Percentiles rank a stretch among this genome's conserved stretches.
Evolutionary conservation across 2,329 filamentous ascomycete species (phyloP).

Genomic region (Sclerotinia borealis): DNA sequence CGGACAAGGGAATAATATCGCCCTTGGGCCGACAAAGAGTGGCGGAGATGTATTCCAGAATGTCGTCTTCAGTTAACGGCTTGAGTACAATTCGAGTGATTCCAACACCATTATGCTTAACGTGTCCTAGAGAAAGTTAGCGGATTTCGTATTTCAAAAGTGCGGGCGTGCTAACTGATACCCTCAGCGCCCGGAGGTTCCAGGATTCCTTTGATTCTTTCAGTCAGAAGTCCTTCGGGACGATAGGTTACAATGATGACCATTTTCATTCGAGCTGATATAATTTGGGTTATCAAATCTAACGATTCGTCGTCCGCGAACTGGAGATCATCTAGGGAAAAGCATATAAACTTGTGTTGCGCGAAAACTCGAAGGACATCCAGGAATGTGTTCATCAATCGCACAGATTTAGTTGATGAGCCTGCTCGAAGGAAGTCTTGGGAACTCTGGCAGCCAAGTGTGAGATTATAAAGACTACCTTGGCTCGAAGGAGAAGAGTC

Average conservation of each 20-base stretch:
- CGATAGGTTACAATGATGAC: conserved; percentile 66
- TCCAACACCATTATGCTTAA: conserved; percentile 42
- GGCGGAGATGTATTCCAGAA: conserved; percentile 73
- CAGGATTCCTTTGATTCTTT: conserved; percentile 49
- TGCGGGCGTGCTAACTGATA: conserved; percentile 32
- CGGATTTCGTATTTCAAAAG: conserved; percentile 8
- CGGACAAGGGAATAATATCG: conserved; percentile 69
- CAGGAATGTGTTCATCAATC: conserved; percentile 80
- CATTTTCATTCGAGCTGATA: conserved; percentile 72
- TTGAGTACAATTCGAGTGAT: conserved; percentile 66
- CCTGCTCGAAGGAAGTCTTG: conserved; percentile 56
- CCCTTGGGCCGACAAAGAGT: conserved; percentile 70
- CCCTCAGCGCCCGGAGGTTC: conserved; percentile 49
- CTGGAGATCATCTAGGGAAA: conserved; percentile 73
- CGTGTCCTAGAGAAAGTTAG: conserved; percentile 28
- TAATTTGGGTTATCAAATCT: conserved; percentile 75
- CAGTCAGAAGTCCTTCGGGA: conserved; percentile 56
- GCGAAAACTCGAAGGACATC: conserved; percentile 80
- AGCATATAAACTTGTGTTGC: conserved; percentile 77
- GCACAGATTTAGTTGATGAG: conserved; percentile 57
- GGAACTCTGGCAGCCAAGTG: conserved; percentile 44
- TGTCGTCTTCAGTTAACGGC: conserved; percentile 72
- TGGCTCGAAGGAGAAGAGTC: conserved; percentile 28
- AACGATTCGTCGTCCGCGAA: conserved; percentile 84
- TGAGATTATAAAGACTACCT: conserved; percentile 19